Evolutionary conservation across 2,329 filamentous ascomycete genomes (phyloP), one percentile per base, ranked within the genome.

Genomic region (Xylaria sp.): DNA sequence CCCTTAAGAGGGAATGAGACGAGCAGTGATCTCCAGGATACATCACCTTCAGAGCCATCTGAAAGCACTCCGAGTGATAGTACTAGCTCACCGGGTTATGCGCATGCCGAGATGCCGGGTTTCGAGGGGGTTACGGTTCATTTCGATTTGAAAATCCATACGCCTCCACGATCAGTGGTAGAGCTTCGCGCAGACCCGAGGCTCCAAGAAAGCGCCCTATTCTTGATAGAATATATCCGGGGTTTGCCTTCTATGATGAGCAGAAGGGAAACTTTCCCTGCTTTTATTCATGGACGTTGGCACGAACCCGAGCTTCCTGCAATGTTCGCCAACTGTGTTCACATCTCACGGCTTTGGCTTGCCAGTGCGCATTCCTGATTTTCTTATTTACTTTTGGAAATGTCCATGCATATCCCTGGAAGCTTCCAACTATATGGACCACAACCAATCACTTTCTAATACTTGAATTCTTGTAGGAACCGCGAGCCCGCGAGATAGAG

Each of bases 271-370:
- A 72, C 67, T 3, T 72, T 72, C 18, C 72, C 73, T 6, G 65
- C 65, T 41, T 74, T 73, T 18, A 57, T 64, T n/a, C 73, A 76
- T 32, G 72, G 72, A 13, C 65, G 70, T n/a, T 74, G 71, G 69
- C 67, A 70, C 53, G 30, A 55, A 20, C 28, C 70, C 6, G 56
- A 67, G 36, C 66, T 72, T 20, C 72, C 73, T 10, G 41, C 15
- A 1, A 68, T 62, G n/a, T 34, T 72, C 23, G 59, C 63, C 30
- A 68, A 59, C 32, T 74, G 74, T 63, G 61, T 64, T 28, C 56
- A 67, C 18, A 52, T 75, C 41, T 70, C 66, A 12, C 67, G 56
- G 43, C 41, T 71, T 23, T 74, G 71, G 32, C 36, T 67, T 12
- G 36, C 43, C 8, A 60, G 61, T 64, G 41, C 28, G 61, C 34